phyloP scores from a whole-genome alignment of 2,329 filamentous ascomycete genomes.

The Colletotrichum agaves region DNA sequence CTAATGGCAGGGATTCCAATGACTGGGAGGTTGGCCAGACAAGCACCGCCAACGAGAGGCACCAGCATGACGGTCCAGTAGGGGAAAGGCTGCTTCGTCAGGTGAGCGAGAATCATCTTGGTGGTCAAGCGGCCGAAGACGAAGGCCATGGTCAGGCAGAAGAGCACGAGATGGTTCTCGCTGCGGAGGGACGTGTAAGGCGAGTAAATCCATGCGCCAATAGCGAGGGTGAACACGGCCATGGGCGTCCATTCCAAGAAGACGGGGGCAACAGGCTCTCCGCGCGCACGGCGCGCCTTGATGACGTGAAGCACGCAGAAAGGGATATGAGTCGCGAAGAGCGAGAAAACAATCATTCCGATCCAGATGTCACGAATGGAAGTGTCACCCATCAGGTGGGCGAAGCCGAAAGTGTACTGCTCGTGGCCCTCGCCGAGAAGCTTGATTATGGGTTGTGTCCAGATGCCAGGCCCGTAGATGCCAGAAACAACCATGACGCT shows the following conservation, averaged over 20 bases:
- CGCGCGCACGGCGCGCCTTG: constrained; percentile 76
- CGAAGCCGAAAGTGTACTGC: constrained; percentile 61
- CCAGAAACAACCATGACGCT: constrained; percentile 87
- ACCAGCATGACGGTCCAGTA: constrained; percentile 94
- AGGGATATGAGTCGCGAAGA: constrained; percentile 81
- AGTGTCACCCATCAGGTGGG: constrained; percentile 72
- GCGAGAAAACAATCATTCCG: constrained; percentile 71
- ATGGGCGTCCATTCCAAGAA: constrained; percentile 97
- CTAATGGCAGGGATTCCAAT: constrained; percentile 77
- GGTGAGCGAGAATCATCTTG: constrained; percentile 97
- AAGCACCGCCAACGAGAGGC: constrained; percentile 85
- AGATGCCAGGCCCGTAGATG: constrained; percentile 88
- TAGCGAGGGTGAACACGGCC: constrained; percentile 79
- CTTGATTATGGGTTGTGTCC: constrained; percentile 79
- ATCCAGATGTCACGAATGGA: constrained; percentile 93
- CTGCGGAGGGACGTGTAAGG: constrained; percentile 84
- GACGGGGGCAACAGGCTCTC: constrained; percentile 80
- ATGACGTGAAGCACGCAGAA: constrained; percentile 91
- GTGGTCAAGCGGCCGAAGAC: constrained; percentile 98
- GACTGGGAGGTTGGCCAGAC: constrained; percentile 83
- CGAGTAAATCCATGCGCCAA: constrained; percentile 87
- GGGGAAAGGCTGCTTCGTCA: constrained; percentile 93
- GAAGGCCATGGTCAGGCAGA: constrained; percentile 94
- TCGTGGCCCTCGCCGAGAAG: constrained; percentile 70
- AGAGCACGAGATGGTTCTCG: constrained; percentile 90